phyloP scores from a whole-genome alignment of 2,329 filamentous ascomycete species.

The Nemania sp. region DNA sequence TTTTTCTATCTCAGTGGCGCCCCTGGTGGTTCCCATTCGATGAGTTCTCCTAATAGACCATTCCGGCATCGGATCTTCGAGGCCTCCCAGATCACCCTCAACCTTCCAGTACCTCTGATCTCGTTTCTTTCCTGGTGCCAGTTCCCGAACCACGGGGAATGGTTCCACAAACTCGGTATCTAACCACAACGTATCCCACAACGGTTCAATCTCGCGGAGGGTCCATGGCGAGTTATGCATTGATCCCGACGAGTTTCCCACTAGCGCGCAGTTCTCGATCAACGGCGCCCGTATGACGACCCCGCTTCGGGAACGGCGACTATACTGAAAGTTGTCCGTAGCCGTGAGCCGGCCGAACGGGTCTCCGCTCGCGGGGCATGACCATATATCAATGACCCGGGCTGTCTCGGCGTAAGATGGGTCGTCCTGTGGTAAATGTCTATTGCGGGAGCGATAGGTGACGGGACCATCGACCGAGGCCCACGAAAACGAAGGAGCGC shows the following conservation, averaged over 20 bases:
- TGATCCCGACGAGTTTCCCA: neutral
- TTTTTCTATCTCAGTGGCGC: neutral
- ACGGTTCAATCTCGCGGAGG: neutral
- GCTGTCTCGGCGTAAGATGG: neutral
- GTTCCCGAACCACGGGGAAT: neutral
- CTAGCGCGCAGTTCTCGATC: neutral
- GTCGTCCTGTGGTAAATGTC: neutral
- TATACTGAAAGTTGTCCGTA: neutral
- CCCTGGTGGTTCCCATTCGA: too few relatives aligned
- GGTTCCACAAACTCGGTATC: neutral
- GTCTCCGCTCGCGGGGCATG: neutral
- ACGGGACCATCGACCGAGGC: neutral
- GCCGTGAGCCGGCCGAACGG: neutral
- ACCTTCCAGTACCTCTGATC: neutral
- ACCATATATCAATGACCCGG: neutral
- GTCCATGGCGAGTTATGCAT: slow-evolving; percentile 1
- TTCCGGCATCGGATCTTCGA: neutral
- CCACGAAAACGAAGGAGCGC: neutral
- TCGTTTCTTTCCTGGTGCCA: neutral
- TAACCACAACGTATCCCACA: neutral
- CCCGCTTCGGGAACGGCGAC: neutral
- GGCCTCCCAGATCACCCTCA: neutral
- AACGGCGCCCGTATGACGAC: neutral
- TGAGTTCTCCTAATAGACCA: neutral
- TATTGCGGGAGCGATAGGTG: neutral